Conservation (phyloP, 148 eudicot species). For the Chenopodium suecicum region DNA sequence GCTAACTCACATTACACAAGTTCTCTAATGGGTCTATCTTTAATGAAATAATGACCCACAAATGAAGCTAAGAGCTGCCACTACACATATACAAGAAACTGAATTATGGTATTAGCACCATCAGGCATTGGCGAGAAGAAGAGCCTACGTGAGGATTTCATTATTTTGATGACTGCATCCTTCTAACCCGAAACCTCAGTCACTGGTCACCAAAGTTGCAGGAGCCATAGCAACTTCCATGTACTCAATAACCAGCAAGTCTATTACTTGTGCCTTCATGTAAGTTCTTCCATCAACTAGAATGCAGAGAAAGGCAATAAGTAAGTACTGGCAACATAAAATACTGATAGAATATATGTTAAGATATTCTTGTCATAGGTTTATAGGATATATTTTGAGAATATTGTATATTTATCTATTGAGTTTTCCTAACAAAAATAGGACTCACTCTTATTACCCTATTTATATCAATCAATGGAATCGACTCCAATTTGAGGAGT, state of each 20-base stretch:
- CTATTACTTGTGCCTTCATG: constrained; percentile 8
- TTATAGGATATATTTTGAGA: no score
- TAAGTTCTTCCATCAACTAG: constrained; percentile 24
- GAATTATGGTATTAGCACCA: constrained; percentile 3
- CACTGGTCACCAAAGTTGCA: constrained; percentile 7
- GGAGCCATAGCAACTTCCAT: constrained; percentile 12
- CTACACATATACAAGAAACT: constrained; percentile 32
- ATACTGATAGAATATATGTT: no score
- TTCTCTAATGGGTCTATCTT: constrained; percentile 7
- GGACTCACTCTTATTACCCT: no score
- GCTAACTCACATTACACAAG: constrained; percentile 19
- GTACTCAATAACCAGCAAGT: constrained; percentile 1
- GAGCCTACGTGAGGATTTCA: constrained; percentile 5
- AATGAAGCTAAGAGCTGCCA: constrained; percentile 22
- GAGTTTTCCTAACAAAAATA: no score
- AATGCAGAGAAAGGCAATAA: constrained; percentile 2
- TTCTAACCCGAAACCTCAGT: neutral
- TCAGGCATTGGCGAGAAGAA: constrained; percentile 1
- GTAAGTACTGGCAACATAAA: neutral
- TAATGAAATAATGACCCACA: constrained; percentile 18
- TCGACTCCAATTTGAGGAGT: no score
- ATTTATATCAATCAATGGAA: no score
- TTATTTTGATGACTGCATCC: constrained; percentile 12
- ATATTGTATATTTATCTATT: no score
- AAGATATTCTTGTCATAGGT: no score